These are phyloP conservation scores for Eucalyptus tenuipes DNA, from an alignment of 345 rosid genomes.

Conservation along the genomic window DNA sequence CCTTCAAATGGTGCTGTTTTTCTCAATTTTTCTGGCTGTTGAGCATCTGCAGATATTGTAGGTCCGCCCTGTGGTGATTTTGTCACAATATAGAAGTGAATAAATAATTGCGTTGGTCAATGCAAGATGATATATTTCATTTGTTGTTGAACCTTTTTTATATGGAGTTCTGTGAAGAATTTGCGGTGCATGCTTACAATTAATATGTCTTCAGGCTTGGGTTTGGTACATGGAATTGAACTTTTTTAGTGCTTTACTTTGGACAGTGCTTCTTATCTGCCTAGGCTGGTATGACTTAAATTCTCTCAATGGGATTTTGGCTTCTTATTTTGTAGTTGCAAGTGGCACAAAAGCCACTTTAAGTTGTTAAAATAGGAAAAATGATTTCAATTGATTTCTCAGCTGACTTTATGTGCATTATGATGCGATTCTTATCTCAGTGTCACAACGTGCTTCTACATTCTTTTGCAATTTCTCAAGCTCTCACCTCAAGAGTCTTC, in stretches of 20 bases:
- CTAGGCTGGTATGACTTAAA: constrained; percentile 45
- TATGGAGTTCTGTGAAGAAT: neutral
- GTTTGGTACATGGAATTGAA: constrained; percentile 52
- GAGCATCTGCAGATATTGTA: too few relatives aligned
- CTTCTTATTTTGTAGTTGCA: neutral
- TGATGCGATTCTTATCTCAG: constrained; percentile 11
- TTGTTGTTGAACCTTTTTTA: neutral
- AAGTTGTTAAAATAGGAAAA: neutral
- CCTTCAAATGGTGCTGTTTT: too few relatives aligned
- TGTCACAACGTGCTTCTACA: constrained; percentile 39
- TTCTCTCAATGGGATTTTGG: neutral
- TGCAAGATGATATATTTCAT: neutral
- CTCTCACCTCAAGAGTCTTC: constrained; percentile 53
- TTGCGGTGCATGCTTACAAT: neutral
- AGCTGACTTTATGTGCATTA: neutral
- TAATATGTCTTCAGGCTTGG: constrained; percentile 38
- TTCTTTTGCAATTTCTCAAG: constrained; percentile 56
- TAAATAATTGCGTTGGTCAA: too few relatives aligned
- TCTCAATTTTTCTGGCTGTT: too few relatives aligned
- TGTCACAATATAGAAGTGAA: too few relatives aligned
- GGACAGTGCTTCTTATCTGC: constrained; percentile 50
- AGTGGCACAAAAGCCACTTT: neutral
- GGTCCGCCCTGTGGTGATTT: too few relatives aligned
- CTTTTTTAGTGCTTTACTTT: constrained; percentile 21
- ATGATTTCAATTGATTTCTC: neutral